phyloP scores from a whole-genome alignment of 352 stramenopile genomes.

The Pythium monospermum region DNA sequence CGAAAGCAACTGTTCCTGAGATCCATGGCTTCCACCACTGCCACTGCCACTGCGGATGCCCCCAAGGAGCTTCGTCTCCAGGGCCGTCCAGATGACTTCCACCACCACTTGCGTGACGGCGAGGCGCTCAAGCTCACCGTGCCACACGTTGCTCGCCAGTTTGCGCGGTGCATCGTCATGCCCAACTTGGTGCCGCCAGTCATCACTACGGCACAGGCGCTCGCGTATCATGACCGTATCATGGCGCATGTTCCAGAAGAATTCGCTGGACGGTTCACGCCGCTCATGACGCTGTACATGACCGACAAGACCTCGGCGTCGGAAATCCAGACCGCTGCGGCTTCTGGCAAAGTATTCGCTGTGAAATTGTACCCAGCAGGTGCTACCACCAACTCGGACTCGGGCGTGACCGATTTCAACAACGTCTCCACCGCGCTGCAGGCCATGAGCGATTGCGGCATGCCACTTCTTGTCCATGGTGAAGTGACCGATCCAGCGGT shows the following conservation, averaged over 20 bases:
- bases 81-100: conserved; percentile 91
- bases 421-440: conserved; percentile 89
- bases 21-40: too few relatives aligned
- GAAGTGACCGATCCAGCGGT: conserved; percentile 92
- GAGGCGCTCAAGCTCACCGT: conserved; percentile 83
- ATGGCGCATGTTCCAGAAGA: conserved; percentile 73
- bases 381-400: conserved; percentile 98
- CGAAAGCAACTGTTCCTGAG: too few relatives aligned
- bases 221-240: conserved; percentile 97
- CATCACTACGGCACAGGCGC: conserved; percentile 91
- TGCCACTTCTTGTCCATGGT: conserved; percentile 95
- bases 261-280: conserved; percentile 76
- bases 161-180: conserved; percentile 94
- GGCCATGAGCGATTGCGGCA: conserved; percentile 74
- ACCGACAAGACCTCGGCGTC: conserved; percentile 96
- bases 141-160: conserved; percentile 74
- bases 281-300: conserved; percentile 98
- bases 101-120: conserved; percentile 96
- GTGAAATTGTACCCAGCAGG: conserved; percentile 98
- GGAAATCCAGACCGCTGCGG: conserved; percentile 92
- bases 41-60: not conserved
- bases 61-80: conserved; percentile 14
- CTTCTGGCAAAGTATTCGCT: conserved; percentile 88
- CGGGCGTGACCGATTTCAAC: conserved; percentile 95
- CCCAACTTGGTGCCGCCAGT: conserved; percentile 98